A percentile compares a stretch with the other conserved stretches of the same genome.
Evolutionary conservation across 1,139 yeast genomes (phyloP).

Genomic region (Hyphopichia buzzinii): DNA sequence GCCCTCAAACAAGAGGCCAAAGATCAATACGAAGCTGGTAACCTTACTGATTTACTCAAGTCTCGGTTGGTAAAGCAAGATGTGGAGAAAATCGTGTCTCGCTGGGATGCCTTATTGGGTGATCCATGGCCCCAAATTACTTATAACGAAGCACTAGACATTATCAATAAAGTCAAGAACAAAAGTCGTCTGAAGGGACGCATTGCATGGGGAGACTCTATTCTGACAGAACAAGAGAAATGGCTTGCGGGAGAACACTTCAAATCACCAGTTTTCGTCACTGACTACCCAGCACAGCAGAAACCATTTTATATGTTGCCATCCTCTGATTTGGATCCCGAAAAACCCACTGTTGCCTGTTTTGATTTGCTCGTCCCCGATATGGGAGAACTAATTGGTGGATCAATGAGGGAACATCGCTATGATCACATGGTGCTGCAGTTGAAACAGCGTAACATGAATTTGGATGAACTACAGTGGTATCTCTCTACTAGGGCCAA

Average conservation of each 20-base stretch:
- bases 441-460: conserved; percentile 54
- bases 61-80: conserved; percentile 37
- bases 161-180: conserved; percentile 37
- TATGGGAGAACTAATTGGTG: conserved; percentile 96
- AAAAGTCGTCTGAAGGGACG: conserved; percentile 22
- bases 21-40: conserved; percentile 18
- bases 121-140: conserved; percentile 69
- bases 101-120: conserved; percentile 34
- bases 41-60: conserved; percentile 41
- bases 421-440: conserved; percentile 45
- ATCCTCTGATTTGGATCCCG: conserved; percentile 26
- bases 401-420: conserved; percentile 83
- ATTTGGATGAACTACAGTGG: conserved; percentile 69
- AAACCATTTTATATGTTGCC: conserved; percentile 92
- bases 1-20: conserved; percentile 6
- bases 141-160: conserved; percentile 68
- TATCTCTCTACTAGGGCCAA: conserved; percentile 68
- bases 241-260: conserved; percentile 75
- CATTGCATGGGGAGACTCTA: conserved; percentile 64
- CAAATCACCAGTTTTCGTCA: conserved; percentile 79
- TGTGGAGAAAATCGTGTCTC: conserved; percentile 18
- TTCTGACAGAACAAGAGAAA: conserved; percentile 87
- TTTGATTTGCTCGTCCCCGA: conserved; percentile 87
- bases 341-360: conserved; percentile 73
- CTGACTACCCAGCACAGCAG: conserved; percentile 74